Evolutionary conservation across 345 rosid genomes (phyloP).

Genomic region (Acer saccharum): DNA sequence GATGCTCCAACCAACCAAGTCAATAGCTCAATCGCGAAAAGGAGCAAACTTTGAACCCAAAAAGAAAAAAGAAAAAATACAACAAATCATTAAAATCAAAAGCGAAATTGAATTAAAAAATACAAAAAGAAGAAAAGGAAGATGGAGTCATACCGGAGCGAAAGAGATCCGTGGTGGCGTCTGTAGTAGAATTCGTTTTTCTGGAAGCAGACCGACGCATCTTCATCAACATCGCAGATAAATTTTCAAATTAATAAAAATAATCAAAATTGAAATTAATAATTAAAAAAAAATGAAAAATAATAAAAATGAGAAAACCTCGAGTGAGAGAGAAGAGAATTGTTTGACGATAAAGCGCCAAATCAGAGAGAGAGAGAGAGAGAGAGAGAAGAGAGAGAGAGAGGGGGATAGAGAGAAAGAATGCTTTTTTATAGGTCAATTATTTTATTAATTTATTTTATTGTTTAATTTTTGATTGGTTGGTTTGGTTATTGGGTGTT

Average conservation of each 20-base stretch:
- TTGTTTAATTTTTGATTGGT: background rate
- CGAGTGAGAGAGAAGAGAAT: conserved; percentile 6
- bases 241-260: background rate
- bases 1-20: background rate
- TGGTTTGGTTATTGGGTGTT: background rate
- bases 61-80: background rate
- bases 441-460: background rate
- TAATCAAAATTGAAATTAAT: background rate
- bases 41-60: background rate
- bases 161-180: conserved; percentile 72
- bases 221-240: conserved; percentile 26
- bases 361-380: background rate
- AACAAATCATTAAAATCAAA: background rate
- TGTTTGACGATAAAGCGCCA: conserved; percentile 16
- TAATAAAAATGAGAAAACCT: background rate
- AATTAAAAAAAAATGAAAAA: background rate
- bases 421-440: background rate
- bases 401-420: background rate
- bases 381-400: background rate
- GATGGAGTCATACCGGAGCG: conserved; percentile 62
- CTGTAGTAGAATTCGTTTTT: conserved; percentile 61
- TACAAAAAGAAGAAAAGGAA: background rate
- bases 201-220: conserved; percentile 90
- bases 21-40: background rate
- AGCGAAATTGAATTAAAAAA: background rate